Percentiles rank a stretch among this genome's conserved stretches.
These are phyloP conservation scores for Xylaria acuta DNA, from an alignment of 495 filamentous ascomycete species.

Conservation along the genomic window DNA sequence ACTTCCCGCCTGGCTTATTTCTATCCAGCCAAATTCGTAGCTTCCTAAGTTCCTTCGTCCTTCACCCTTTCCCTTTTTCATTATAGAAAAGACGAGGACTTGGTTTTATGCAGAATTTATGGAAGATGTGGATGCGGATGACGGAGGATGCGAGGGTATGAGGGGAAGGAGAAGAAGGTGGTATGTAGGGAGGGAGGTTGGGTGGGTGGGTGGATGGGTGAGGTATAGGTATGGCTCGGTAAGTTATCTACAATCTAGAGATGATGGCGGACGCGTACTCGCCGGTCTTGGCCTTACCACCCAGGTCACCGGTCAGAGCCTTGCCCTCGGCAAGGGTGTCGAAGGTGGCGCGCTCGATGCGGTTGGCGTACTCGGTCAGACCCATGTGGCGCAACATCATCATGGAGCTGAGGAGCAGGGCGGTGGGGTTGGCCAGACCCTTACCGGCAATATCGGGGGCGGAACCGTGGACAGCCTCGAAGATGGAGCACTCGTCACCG, in stretches of 20 bases:
- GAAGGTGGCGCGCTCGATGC: conserved; percentile 94
- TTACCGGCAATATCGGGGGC: conserved; percentile 98
- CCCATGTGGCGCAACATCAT: conserved; percentile 99
- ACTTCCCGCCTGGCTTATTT: conserved; percentile 3
- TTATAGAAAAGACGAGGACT: background rate
- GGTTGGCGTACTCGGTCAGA: conserved; percentile 79
- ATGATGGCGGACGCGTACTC: conserved; percentile 94
- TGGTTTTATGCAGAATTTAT: conserved; percentile 6
- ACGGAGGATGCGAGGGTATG: background rate
- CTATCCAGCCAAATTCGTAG: conserved; percentile 8
- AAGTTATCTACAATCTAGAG: conserved; percentile 66
- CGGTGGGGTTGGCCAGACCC: conserved; percentile 93
- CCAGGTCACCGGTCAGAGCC: conserved; percentile 92
- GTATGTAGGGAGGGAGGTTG: no score
- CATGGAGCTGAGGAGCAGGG: conserved; percentile 85
- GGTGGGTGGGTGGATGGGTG: background rate
- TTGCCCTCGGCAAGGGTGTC: conserved; percentile 94
- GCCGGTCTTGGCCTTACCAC: conserved; percentile 89
- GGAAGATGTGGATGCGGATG: conserved; percentile 20
- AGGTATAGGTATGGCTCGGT: conserved; percentile 26
- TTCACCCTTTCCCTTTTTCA: background rate
- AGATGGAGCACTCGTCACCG: conserved; percentile 98
- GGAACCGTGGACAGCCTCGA: conserved; percentile 98
- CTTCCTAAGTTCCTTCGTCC: background rate
- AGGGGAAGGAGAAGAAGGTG: background rate